These are phyloP conservation scores for Cornus kousa DNA, from an alignment of 148 eudicot genomes.

Conservation along the genomic window DNA sequence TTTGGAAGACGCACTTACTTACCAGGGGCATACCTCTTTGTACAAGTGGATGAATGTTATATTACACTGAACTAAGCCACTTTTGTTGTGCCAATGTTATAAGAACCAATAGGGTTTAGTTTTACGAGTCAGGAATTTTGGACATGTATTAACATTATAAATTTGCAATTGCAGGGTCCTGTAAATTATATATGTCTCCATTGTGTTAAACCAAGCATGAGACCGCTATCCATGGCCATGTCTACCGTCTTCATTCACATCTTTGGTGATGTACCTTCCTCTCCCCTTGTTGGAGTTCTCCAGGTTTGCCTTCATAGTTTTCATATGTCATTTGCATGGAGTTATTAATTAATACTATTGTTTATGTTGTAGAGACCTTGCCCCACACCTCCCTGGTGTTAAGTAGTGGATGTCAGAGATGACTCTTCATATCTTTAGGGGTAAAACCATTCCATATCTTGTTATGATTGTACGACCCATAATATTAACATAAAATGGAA, in stretches of 20 bases:
- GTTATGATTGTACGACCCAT: no score
- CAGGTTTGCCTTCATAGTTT: constrained; percentile 48
- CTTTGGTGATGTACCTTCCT: constrained; percentile 94
- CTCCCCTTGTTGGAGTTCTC: constrained; percentile 93
- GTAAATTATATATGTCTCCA: constrained; percentile 89
- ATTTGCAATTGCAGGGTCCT: constrained; percentile 67
- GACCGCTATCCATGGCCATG: constrained; percentile 97
- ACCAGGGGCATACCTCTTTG: neutral
- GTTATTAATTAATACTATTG: neutral
- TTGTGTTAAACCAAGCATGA: constrained; percentile 73
- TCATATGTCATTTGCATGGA: neutral
- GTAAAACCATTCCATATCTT: no score
- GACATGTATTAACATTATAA: neutral
- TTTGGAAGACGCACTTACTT: neutral
- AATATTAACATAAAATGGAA: no score
- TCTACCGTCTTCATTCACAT: constrained; percentile 87
- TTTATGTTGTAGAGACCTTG: neutral
- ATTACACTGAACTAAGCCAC: neutral
- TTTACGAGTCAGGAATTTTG: neutral
- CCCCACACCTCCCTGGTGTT: neutral
- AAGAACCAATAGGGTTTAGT: neutral
- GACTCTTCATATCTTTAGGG: neutral
- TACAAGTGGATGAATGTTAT: neutral
- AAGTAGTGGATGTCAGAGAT: neutral
- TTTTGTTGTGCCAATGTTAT: neutral